Conservation (phyloP, 345 rosid species). For the Draba incana region DNA sequence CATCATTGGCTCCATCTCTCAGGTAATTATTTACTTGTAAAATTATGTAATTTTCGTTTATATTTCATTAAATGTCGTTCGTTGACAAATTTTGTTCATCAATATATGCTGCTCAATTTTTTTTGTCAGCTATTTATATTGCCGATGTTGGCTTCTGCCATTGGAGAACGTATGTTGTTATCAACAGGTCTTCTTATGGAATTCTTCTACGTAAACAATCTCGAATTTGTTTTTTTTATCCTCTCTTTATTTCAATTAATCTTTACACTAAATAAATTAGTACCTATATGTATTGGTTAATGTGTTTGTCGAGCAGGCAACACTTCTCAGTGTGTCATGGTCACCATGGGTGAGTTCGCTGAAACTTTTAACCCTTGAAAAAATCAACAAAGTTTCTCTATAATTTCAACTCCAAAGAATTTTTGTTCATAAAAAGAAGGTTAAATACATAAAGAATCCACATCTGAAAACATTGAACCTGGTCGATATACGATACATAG, state of each 20-base stretch:
- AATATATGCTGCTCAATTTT: neutral
- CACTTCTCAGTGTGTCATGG: constrained; percentile 69
- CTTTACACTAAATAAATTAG: neutral
- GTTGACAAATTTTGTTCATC: neutral
- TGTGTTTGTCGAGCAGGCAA: constrained; percentile 52
- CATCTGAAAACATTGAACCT: too few relatives aligned
- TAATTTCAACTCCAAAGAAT: neutral
- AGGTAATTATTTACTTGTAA: constrained; percentile 41
- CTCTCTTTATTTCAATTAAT: neutral
- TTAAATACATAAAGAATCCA: too few relatives aligned
- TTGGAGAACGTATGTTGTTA: constrained; percentile 69
- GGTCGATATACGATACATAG: too few relatives aligned
- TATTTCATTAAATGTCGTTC: neutral
- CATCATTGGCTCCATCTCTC: constrained; percentile 56
- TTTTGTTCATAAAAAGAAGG: too few relatives aligned
- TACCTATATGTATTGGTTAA: neutral
- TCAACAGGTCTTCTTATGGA: constrained; percentile 74
- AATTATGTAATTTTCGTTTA: too few relatives aligned
- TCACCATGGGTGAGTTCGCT: constrained; percentile 64
- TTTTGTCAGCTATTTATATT: constrained; percentile 63
- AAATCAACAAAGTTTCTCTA: neutral
- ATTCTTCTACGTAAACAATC: constrained; percentile 14
- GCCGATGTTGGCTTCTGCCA: constrained; percentile 54
- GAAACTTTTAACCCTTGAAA: neutral
- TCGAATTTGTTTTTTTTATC: too few relatives aligned